Evolutionary conservation across 805 yeast genomes (phyloP), one percentile per base, ranked within the genome.

Genomic region (Candida wancherniae): DNA sequence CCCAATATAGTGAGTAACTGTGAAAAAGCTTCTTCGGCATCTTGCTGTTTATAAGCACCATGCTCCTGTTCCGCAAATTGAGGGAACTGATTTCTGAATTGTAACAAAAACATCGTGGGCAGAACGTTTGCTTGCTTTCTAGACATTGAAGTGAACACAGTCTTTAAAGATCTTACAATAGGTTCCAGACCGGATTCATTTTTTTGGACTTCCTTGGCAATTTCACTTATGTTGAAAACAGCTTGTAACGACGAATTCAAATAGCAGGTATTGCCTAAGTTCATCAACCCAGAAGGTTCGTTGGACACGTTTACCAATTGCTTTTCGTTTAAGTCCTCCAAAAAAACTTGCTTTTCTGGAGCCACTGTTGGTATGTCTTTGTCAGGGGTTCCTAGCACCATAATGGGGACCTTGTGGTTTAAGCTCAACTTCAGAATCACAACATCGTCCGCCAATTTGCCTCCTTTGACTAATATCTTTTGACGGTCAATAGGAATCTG

Each of bases 11-110:
- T 61, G 40, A 88, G 59, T 29, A 92, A 70, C 55, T 83, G 90
- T 6, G 96, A 80, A 61, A 77, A 87, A 11, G 90, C 83, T 56
- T 92, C 99, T 62, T 92, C 99, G 0, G 98, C 98, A 64, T 92
- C 99, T 61, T 92, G 99, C 62, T 92, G 98, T 58, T 85, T 87
- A 53, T 73, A 83, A 34, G 71, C 61, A 1, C 97, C 97, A 17
- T 64, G 61, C 39, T 76, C 81, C 38, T 77, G 74, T 54, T 90
- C 97, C 24, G 82, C 84, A 58, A 92, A 92, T 59, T 92, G 97
- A 2, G 97, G 97, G 52, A 75, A 83, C 11, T 66, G 61, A 28
- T 67, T 62, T 54, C 96, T 77, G 44, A 84, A 64, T 18, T 75
- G 63, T 21, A 76, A 66, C 39, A 92, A 63, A 37, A 90, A 73